Conservation (phyloP, 1,139 yeast species). For the Suhomyces ambrosiae region DNA sequence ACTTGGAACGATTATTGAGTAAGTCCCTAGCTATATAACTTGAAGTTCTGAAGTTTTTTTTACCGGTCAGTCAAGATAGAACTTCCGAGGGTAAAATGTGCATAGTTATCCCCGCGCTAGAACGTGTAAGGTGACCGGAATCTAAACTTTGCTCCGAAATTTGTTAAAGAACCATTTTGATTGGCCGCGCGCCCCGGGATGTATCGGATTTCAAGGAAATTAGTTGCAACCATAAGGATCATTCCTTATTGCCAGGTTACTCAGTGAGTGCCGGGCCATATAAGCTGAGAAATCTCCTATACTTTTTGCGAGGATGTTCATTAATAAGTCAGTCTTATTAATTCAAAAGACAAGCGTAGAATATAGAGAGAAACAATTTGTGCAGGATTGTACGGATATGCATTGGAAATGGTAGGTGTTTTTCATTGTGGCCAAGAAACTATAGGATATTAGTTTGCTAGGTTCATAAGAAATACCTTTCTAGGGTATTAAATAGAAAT, state of each 20-base stretch:
- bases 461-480: too few species aligned
- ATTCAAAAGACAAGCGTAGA: too few species aligned
- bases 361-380: too few species aligned
- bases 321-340: too few species aligned
- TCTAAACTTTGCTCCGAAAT: constrained; percentile 9
- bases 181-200: constrained; percentile 14
- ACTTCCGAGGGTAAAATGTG: constrained; percentile 8
- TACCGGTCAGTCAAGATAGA: constrained; percentile 2
- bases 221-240: neutral
- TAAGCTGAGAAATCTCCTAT: too few species aligned
- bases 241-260: neutral
- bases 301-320: too few species aligned
- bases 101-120: constrained; percentile 10
- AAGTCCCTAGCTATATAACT: constrained; percentile 1
- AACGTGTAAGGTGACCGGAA: constrained; percentile 8
- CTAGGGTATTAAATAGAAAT: too few species aligned
- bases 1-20: constrained; percentile 1
- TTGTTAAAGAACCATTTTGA: constrained; percentile 9
- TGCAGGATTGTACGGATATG: too few species aligned
- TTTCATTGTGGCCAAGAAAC: too few species aligned
- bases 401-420: too few species aligned
- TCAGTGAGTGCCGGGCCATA: neutral
- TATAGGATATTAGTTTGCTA: too few species aligned
- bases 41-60: constrained; percentile 9
- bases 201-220: constrained; percentile 7